Base-by-base conservation (phyloP, 306 rosid genomes). In the Prosopis cineraria region DNA sequence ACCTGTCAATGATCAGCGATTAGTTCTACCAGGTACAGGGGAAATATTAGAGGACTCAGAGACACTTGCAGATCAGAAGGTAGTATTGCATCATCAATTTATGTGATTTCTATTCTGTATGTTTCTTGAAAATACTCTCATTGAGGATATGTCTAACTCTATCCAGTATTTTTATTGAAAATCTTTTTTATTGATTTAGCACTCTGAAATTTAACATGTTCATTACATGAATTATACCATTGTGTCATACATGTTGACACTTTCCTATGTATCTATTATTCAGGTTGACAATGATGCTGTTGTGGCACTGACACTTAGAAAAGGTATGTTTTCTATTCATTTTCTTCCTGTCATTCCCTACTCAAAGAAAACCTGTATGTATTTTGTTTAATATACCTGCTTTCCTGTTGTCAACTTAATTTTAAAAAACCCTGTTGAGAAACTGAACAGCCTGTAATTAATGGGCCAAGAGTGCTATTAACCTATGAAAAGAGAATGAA, bases 241-340 rank as follows among this genome's bases (percentile, higher is more conserved):
- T 25, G 24, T 40, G 41, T 50, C 8, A 8, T 31, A 40, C 40
- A 55, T 68, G 69, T 41, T 77, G 40, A 41, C 24, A 60, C 27
- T 83, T 30, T 56, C 58, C 25, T 19, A 10, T 31, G 6, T 41
- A 41, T 2, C 0, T 44, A 62, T 10, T 40, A 33, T 83, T 63
- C 95, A 94, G 97, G 94, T 94, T 73, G 98, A 92, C 83, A 94
- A 91, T 68, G 97, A 94, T 75, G 88, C 89, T 19, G 90, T 92
- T 69, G 91, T 94, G 75, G 97, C 97, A 41, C 85, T 94, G 84
- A 85, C 98, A 62, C 82, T 92, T 81, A 85, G 89, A 88, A 92
- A 92, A 89, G 98, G 97, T 89, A 29, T 62, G 43, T 68, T 16
- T 79, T 52, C 55, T 69, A 60, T 73, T 50, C 60, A 53, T 63